These are phyloP conservation scores for Bacterosira constricta DNA, from an alignment of 108 stramenopile genomes.

Conservation along the genomic window DNA sequence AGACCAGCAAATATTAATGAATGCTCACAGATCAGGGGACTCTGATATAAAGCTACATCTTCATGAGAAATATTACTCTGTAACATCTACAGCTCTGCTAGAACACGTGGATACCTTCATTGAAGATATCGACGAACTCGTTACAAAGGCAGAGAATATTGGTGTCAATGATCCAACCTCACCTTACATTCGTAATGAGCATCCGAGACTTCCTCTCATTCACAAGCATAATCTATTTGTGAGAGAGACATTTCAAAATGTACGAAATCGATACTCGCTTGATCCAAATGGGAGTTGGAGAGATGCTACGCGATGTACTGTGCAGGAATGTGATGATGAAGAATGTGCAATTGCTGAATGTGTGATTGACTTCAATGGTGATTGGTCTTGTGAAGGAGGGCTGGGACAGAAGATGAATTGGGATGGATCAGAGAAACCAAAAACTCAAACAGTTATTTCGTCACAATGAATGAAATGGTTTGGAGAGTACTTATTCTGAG, in stretches of 20 bases:
- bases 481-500: no score
- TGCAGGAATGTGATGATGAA: conserved; percentile 17
- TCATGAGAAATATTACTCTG: neutral
- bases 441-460: neutral
- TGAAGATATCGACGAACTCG: neutral
- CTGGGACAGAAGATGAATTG: conserved; percentile 1
- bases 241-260: conserved; percentile 26
- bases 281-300: neutral
- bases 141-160: neutral
- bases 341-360: conserved; percentile 25
- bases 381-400: conserved; percentile 14
- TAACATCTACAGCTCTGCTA: neutral
- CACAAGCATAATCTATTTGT: conserved; percentile 19
- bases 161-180: conserved; percentile 24
- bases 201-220: conserved; percentile 7
- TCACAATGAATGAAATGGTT: neutral
- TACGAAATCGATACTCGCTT: conserved; percentile 10
- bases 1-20: neutral
- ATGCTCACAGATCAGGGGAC: neutral
- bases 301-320: conserved; percentile 13
- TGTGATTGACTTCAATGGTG: neutral
- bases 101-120: conserved; percentile 1
- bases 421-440: conserved; percentile 13
- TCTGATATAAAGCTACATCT: neutral
- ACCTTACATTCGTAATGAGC: neutral